Percentiles rank a stretch among this genome's conserved stretches.
Evolutionary conservation across 108 stramenopile genomes (phyloP).

Genomic region (Nitzschia sp.): DNA sequence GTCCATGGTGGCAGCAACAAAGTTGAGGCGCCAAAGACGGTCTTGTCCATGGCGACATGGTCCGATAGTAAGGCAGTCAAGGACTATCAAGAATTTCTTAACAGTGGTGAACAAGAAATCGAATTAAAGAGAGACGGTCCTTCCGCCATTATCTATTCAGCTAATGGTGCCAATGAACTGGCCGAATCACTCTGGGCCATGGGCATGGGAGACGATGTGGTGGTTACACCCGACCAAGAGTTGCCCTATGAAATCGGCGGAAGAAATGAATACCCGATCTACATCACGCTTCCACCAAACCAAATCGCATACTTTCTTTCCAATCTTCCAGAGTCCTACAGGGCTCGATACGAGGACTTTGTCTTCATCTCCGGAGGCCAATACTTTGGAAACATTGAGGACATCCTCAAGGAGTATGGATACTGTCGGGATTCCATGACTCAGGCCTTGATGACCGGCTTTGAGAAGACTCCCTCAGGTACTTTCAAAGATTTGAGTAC

Average conservation of each 20-base stretch:
- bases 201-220: conserved; percentile 68
- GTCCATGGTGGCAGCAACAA: background rate
- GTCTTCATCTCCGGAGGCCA: conserved; percentile 80
- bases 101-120: conserved; percentile 68
- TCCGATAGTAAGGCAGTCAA: conserved; percentile 51
- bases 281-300: conserved; percentile 69
- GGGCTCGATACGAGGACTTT: conserved; percentile 61
- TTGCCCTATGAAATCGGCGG: conserved; percentile 57
- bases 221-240: conserved; percentile 52
- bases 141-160: conserved; percentile 63
- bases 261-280: conserved; percentile 70
- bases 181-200: conserved; percentile 56
- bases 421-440: conserved; percentile 81
- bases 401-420: conserved; percentile 66
- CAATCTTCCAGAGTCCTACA: conserved; percentile 58
- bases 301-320: conserved; percentile 60
- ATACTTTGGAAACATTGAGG: conserved; percentile 76
- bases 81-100: conserved; percentile 85
- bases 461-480: conserved; percentile 46
- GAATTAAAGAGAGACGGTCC: conserved; percentile 63
- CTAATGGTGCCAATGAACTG: conserved; percentile 47
- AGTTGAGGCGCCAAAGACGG: background rate
- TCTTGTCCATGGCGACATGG: conserved; percentile 44
- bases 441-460: conserved; percentile 65
- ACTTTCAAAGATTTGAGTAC: conserved; percentile 55